Conservation (phyloP, 2,329 filamentous ascomycete species). For the Colletotrichum tofieldiae region DNA sequence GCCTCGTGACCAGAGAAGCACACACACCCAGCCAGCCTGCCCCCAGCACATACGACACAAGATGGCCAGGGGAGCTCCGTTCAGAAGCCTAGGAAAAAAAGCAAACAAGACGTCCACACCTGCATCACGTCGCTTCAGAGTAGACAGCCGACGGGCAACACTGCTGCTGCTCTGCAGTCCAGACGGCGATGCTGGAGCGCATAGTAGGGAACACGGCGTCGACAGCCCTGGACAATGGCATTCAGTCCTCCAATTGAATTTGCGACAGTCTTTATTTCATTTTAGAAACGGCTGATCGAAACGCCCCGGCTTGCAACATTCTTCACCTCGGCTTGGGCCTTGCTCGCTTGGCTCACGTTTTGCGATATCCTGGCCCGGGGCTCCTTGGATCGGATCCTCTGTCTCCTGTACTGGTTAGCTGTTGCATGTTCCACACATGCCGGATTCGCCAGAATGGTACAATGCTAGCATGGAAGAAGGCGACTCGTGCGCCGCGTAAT, state of each 20-base stretch:
- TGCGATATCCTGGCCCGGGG: not conserved
- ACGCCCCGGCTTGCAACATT: slow-evolving; percentile 35
- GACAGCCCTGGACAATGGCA: slow-evolving; percentile 8
- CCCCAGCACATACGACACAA: slow-evolving; percentile 16
- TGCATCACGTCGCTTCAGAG: not conserved
- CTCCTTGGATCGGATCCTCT: not conserved
- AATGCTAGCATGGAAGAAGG: not conserved
- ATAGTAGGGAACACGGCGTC: not conserved
- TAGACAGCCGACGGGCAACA: slow-evolving; percentile 2
- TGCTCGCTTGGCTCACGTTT: not conserved
- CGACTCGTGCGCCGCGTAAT: not conserved
- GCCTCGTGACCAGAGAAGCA: slow-evolving; percentile 32
- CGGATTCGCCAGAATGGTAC: not conserved
- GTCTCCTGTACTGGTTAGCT: not conserved
- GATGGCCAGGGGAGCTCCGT: slow-evolving; percentile 19
- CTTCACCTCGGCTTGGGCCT: slow-evolving; percentile 13
- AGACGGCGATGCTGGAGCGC: not conserved
- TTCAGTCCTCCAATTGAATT: slow-evolving; percentile 22
- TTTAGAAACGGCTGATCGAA: not conserved
- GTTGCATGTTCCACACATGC: not conserved
- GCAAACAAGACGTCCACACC: not conserved
- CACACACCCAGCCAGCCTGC: slow-evolving; percentile 5
- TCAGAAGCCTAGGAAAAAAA: not conserved
- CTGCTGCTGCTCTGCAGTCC: not conserved
- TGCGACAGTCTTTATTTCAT: not conserved